These are phyloP conservation scores for Chytriomyces sp. DNA, from an alignment of 192 early-diverging fungal genomes.

Conservation along the genomic window DNA sequence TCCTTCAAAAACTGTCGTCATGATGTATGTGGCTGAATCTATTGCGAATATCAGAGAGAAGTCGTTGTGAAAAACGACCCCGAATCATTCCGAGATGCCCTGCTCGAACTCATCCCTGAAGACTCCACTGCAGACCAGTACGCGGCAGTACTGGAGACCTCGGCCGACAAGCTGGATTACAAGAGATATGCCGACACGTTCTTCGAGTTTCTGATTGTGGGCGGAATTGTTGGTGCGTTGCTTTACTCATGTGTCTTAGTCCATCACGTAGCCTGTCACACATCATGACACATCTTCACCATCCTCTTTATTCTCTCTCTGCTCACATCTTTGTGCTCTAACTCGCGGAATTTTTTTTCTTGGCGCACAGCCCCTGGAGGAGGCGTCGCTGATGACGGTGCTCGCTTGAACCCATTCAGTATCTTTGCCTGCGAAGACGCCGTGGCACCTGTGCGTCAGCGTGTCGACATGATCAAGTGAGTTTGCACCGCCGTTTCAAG, in stretches of 20 bases:
- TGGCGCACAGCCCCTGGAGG: conserved; percentile 67
- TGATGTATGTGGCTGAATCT: conserved; percentile 1
- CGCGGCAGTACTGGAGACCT: conserved; percentile 74
- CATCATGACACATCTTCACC: not conserved
- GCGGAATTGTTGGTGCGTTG: conserved; percentile 81
- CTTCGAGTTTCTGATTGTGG: conserved; percentile 92
- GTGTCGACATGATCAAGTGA: conserved; percentile 79
- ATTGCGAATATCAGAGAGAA: conserved; percentile 56
- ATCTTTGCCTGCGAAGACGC: conserved; percentile 75
- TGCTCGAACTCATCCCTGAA: conserved; percentile 58
- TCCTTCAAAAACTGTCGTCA: not conserved
- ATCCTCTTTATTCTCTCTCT: not conserved
- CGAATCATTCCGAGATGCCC: conserved; percentile 59
- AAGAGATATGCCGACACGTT: conserved; percentile 94
- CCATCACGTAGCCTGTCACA: not conserved
- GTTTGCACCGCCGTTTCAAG: not conserved
- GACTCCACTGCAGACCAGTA: conserved; percentile 74
- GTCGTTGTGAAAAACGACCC: conserved; percentile 74
- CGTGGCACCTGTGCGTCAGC: conserved; percentile 69
- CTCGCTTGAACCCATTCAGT: conserved; percentile 79
- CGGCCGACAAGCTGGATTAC: conserved; percentile 89
- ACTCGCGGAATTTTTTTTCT: not conserved
- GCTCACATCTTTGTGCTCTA: not conserved
- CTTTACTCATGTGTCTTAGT: not conserved
- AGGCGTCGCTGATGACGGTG: conserved; percentile 79